Base-by-base conservation (phyloP, 2,329 filamentous ascomycete species). In the Ophiostoma sp. region DNA sequence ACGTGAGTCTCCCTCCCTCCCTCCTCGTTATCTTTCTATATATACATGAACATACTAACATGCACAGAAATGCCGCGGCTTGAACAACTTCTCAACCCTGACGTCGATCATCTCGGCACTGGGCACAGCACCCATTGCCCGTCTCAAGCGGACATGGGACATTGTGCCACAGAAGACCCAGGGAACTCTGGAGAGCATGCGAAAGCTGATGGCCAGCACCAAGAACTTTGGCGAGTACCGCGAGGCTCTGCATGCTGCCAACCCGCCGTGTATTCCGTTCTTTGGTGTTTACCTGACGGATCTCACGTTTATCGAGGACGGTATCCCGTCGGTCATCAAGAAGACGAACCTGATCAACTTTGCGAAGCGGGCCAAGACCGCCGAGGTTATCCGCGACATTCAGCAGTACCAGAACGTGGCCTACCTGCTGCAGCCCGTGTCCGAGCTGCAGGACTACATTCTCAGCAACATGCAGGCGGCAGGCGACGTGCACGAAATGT, bases 161-260 rank as follows among this genome's bases (percentile, higher is more conserved):
- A 91, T 95, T 76, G 92, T 98, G 45, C 95, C 93, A 69, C 89
- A 91, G 68, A 90, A 93, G 72, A 95, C 92, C 2, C 89, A 89
- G 72, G 82, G 85, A 12, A 87, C 90, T 7, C 81, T 99, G 49
- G 95, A 99, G 78, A 89, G 87, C 65, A 97, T 99, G 93, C 90
- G 94, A 68, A 89, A 89, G 73, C 84, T 98, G 68, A 99, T 99
- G 93, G 92, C 91, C 36, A 97, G 93, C 78, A 97, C 93, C 63
- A 97, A 96, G 82, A 99, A 99, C 79, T 99, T 98, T 81, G 91
- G 91, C 74, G 93, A 97, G 78, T 99, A 99, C 78, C 87, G 95
- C 77, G 95, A 98, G 76, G 89, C 92, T 41, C 82, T 99, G 68
- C 94, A 97, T 81, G 89, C 89, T 68, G 93, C 94, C 40, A 97